Conservation (phyloP, 225 moss, liverwort and hornwort species). For the Physcomitrellopsis africana region DNA sequence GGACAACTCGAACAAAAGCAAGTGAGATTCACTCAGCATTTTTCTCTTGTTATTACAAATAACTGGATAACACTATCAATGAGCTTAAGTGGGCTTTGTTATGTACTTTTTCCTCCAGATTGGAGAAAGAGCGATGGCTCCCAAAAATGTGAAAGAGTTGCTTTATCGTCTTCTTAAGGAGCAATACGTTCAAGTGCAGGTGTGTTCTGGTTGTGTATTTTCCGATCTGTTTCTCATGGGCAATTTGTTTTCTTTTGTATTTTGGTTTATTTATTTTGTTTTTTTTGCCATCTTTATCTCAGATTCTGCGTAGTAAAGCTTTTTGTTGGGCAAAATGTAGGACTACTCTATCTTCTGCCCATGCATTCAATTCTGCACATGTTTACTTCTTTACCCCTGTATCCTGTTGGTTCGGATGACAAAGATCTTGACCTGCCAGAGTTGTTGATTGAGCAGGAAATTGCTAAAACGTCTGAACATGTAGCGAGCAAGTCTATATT, state of each 20-base stretch:
- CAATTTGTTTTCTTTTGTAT: too few relatives aligned
- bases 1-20: constrained; percentile 98
- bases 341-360: neutral
- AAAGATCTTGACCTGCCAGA: neutral
- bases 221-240: neutral
- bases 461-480: constrained; percentile 92
- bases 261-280: neutral
- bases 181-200: constrained; percentile 86
- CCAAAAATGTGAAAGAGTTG: constrained; percentile 85
- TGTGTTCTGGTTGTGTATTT: constrained; percentile 29
- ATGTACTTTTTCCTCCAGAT: constrained; percentile 46
- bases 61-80: neutral
- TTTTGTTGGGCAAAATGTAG: neutral
- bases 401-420: constrained; percentile 8
- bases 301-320: neutral
- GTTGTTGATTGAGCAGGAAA: constrained; percentile 61
- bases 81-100: constrained; percentile 22
- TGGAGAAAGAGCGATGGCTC: constrained; percentile 93
- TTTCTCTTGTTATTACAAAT: constrained; percentile 21
- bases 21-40: constrained; percentile 38
- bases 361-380: neutral
- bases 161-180: constrained; percentile 85
- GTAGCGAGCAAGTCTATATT: constrained; percentile 89
- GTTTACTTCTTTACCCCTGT: neutral
- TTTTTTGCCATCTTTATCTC: neutral